phyloP scores from a whole-genome alignment of 1,284 basidiomycete genomes.

The Vanrija sp. region DNA sequence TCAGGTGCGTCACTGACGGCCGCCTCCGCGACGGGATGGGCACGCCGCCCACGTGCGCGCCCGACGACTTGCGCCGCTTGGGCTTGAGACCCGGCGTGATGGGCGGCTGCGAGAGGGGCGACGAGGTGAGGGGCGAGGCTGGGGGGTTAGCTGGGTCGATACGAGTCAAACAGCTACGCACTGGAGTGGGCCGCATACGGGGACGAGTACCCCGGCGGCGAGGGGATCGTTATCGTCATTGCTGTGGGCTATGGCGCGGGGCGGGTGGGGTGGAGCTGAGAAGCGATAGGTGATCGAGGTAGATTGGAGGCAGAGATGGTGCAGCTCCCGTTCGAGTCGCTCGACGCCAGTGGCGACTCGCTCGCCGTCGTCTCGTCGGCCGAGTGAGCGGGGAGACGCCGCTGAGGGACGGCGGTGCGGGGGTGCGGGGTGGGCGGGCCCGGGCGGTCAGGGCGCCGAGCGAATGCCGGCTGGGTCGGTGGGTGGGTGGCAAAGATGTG shows the following conservation, averaged over 20 bases:
- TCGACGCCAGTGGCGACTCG: no score
- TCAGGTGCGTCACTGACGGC: no score
- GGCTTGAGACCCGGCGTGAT: no score
- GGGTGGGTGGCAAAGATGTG: no score
- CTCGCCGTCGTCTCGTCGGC: no score
- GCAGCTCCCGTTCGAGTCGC: no score
- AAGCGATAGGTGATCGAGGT: neutral
- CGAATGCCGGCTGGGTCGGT: no score
- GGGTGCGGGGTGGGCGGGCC: no score
- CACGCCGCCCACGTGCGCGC: neutral
- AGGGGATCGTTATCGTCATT: conserved; percentile 13
- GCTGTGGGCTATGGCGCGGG: no score
- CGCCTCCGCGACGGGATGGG: neutral
- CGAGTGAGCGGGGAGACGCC: no score
- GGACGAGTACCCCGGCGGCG: neutral
- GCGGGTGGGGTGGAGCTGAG: neutral
- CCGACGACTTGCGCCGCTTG: neutral
- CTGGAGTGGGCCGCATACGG: neutral
- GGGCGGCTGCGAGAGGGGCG: neutral
- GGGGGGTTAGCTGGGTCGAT: neutral
- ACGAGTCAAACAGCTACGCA: neutral
- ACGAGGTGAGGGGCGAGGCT: conserved; percentile 8
- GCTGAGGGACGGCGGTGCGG: no score
- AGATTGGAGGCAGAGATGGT: neutral
- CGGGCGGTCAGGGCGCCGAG: no score